Base-by-base conservation (phyloP, 371 early-diverging fungal genomes). In the Paraphysoderma sedebokerense region DNA sequence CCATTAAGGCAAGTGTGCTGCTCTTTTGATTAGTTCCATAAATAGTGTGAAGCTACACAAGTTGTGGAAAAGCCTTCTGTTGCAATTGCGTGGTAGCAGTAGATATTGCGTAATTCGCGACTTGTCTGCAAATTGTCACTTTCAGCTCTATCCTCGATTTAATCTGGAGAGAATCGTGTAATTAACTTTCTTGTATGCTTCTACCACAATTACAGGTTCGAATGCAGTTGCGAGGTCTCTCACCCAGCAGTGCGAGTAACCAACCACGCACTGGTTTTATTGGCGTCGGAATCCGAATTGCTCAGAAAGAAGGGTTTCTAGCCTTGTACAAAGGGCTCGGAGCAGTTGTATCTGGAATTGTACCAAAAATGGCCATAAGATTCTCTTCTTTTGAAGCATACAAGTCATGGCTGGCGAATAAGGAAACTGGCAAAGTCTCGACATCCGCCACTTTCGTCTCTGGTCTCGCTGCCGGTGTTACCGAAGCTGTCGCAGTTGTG, bases 281-380 rank as follows among this genome's bases (percentile, higher is more conserved):
- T 26, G 77, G 78, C 23, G 87, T 87, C 23, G 93, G 92, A 30
- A 54, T 71, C 23, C 71, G 76, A 49, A 96, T 96, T 47, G 79
- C 85, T 9, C 69, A 74, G 61, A 82, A 79, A 53, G 97, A 96
- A 57, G 88, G 90, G 13, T 69, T 84, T 36, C 65, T 84, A 46
- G 86, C 88, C 1, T 76, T 96, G 20, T 96, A 96, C 76, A 93
- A 95, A 70, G 97, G 97, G 51, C 78, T 96, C 5, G 93, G 93
- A 41, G 93, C 97, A 17, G 96, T 96, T 12, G 84, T 91, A n/a
- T 68, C 87, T 12, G 96, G 95, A 49, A 96, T 96, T 55, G 92
- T 96, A 8, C 97, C 97, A 50, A 96, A 96, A 72, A 93, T 93
- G 93, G 92, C 96, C 29, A 96, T 96, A 54, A 81, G 97, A 27